Evolutionary conservation across 2,329 filamentous ascomycete genomes (phyloP).

Genomic region (Ceratocystiopsis brevicomis): DNA sequence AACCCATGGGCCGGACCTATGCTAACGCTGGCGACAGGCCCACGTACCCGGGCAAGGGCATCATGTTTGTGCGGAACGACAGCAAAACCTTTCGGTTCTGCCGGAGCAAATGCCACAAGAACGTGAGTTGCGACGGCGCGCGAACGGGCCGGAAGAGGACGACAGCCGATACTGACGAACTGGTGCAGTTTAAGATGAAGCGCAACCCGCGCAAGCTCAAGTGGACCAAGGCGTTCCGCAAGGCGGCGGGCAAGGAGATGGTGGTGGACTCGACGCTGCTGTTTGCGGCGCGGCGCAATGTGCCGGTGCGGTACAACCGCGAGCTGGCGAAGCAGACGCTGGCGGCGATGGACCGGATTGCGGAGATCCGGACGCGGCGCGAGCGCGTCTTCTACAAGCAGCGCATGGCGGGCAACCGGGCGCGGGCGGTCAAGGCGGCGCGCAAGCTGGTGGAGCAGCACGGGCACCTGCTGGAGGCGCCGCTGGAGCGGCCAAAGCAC

Average conservation of each 20-base stretch:
- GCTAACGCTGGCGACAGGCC: slow-evolving; percentile 15
- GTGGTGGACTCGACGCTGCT: slow-evolving; percentile 85
- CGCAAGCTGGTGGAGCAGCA: slow-evolving; percentile 81
- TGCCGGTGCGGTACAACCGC: slow-evolving; percentile 89
- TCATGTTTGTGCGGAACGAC: slow-evolving; percentile 32
- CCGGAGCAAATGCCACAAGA: slow-evolving; percentile 40
- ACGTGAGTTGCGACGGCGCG: slow-evolving; percentile 19
- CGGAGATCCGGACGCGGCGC: slow-evolving; percentile 64
- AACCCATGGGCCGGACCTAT: slow-evolving; percentile 18
- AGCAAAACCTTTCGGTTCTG: slow-evolving; percentile 39
- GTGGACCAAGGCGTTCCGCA: slow-evolving; percentile 90
- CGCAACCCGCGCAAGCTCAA: slow-evolving; percentile 90
- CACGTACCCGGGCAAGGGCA: slow-evolving; percentile 36
- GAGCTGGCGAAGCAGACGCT: slow-evolving; percentile 75
- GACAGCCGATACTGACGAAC: not conserved
- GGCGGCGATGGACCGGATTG: slow-evolving; percentile 77
- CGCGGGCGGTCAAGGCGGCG: slow-evolving; percentile 59
- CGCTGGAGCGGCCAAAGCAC: slow-evolving; percentile 16
- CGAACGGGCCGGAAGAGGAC: too few relatives aligned
- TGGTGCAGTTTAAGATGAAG: slow-evolving; percentile 75
- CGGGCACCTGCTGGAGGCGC: slow-evolving; percentile 70
- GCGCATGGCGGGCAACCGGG: slow-evolving; percentile 80
- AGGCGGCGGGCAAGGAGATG: slow-evolving; percentile 68
- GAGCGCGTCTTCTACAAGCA: slow-evolving; percentile 90
- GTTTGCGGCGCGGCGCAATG: slow-evolving; percentile 82